Evolutionary conservation across 2,329 filamentous ascomycete species (phyloP).

Genomic region (Scolecobasidium constrictum): DNA sequence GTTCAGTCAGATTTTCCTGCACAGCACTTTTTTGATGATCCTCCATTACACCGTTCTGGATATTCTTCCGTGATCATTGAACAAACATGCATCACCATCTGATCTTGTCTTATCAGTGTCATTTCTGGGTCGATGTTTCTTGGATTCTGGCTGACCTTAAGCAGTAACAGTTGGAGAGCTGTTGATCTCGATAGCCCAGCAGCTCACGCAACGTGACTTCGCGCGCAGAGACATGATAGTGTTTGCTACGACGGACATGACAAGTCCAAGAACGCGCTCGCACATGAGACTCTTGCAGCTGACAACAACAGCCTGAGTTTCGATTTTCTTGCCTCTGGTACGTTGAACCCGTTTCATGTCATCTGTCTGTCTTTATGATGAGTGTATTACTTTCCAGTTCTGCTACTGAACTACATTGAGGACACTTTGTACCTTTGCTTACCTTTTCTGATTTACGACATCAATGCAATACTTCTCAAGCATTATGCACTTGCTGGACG

Average conservation of each 20-base stretch:
- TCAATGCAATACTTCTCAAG: too few relatives aligned
- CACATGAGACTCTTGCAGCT: too few relatives aligned
- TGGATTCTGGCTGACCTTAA: neutral
- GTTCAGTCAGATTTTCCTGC: too few relatives aligned
- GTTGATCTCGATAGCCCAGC: neutral
- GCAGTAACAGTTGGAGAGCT: neutral
- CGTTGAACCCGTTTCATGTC: too few relatives aligned
- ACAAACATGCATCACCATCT: conserved; percentile 56
- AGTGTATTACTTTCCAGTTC: conserved; percentile 10
- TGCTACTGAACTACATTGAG: conserved; percentile 11
- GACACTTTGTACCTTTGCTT: conserved; percentile 11
- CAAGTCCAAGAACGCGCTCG: too few relatives aligned
- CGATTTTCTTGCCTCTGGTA: too few relatives aligned
- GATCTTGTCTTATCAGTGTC: conserved; percentile 14
- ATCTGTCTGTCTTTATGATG: conserved; percentile 3
- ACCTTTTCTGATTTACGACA: conserved; percentile 10
- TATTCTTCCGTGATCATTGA: conserved; percentile 43
- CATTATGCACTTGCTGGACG: too few relatives aligned
- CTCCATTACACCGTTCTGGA: conserved; percentile 42
- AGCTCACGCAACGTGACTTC: too few relatives aligned
- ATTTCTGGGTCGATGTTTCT: neutral
- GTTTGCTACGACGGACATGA: too few relatives aligned
- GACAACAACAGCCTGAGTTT: too few relatives aligned
- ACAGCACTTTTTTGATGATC: conserved; percentile 34
- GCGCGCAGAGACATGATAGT: too few relatives aligned